Base-by-base conservation (phyloP, 805 yeast genomes). In the Ogataea haglerorum region DNA sequence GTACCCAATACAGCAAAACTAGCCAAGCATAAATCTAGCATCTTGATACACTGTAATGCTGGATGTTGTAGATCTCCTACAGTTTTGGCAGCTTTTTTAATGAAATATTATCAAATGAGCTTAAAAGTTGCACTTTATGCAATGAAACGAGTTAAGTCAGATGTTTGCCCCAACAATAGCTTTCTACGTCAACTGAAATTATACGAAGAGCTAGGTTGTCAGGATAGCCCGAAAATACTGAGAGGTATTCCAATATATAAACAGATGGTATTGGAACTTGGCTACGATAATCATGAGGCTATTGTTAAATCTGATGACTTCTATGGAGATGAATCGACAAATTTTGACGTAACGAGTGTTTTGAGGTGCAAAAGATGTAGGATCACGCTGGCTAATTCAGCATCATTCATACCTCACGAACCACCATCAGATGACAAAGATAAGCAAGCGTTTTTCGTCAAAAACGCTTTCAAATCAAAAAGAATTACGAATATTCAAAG, bases 351-450 rank as follows among this genome's bases (percentile, higher is more conserved):
- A 10, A 15, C 21, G 24, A 29, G 38, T 21, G 54, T 47, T 13
- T 60, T 87, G 28, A 70, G 95, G 43, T 91, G 99, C 65, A 86
- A 83, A 51, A 78, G 79, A 58, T 91, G 99, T 66, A 75, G 97
- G 49, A 74, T 76, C 23, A 65, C 69, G 13, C 66, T 91, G 18
- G 95, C 95, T 0, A 61, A 71, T 14, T 76, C 85, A 1, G 61
- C 73, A 2, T 75, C 82, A 13, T 73, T 84, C 42, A 75, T 85
- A 22, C 60, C 67, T 16, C 96, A 90, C 62, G 69, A 67, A 2
- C 80, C 81, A 14, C 90, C 95, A 14, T 34, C 26, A 10, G 77
- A 72, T 22, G 72, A 71, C 27, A 77, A 73, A 22, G 80, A 86
- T 2, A 72, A 76, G 30, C 89, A 85, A 57, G 68, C 83, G 7